Percentiles rank a stretch among this genome's conserved stretches.
Conservation (phyloP, 2,329 filamentous ascomycete species). For the Venturia carpophila region DNA sequence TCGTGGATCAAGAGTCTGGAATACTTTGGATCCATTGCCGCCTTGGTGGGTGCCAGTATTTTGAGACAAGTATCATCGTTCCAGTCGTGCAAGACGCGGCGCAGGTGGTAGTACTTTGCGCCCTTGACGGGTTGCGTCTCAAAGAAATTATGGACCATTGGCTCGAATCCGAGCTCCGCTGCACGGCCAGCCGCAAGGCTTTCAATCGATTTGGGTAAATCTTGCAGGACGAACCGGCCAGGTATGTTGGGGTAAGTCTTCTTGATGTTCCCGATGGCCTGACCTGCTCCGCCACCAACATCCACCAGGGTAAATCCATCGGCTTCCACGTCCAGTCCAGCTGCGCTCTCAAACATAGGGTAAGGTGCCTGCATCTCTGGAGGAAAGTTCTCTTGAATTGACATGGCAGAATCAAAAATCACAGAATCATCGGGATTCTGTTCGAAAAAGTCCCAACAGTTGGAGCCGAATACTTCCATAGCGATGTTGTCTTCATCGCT, state of each 20-base stretch:
- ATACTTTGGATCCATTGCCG: slow-evolving; percentile 27
- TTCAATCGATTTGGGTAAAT: slow-evolving; percentile 17
- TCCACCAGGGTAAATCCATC: slow-evolving; percentile 12
- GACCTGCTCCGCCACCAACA: slow-evolving; percentile 16
- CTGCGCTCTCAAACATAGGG: not conserved
- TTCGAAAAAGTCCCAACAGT: not conserved
- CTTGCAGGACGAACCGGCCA: slow-evolving; percentile 19
- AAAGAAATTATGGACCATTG: slow-evolving; percentile 19
- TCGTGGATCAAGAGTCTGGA: slow-evolving; percentile 29
- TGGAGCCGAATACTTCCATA: not conserved
- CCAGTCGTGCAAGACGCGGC: slow-evolving; percentile 29
- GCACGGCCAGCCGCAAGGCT: not conserved
- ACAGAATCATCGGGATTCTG: not conserved
- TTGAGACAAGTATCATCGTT: slow-evolving; percentile 23
- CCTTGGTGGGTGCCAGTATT: slow-evolving; percentile 25
- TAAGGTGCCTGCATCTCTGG: slow-evolving; percentile 10
- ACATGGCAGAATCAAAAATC: slow-evolving; percentile 12
- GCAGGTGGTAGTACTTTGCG: slow-evolving; percentile 20
- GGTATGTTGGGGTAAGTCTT: slow-evolving; percentile 14
- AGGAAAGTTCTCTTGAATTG: slow-evolving; percentile 14
- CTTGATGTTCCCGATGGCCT: slow-evolving; percentile 18
- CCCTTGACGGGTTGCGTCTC: slow-evolving; percentile 22
- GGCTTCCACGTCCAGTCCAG: not conserved
- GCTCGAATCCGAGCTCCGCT: slow-evolving; percentile 11
- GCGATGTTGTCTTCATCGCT: slow-evolving; percentile 15